Evolutionary conservation across 352 stramenopile genomes (phyloP).

Genomic region (Stramenopiles sp.): DNA sequence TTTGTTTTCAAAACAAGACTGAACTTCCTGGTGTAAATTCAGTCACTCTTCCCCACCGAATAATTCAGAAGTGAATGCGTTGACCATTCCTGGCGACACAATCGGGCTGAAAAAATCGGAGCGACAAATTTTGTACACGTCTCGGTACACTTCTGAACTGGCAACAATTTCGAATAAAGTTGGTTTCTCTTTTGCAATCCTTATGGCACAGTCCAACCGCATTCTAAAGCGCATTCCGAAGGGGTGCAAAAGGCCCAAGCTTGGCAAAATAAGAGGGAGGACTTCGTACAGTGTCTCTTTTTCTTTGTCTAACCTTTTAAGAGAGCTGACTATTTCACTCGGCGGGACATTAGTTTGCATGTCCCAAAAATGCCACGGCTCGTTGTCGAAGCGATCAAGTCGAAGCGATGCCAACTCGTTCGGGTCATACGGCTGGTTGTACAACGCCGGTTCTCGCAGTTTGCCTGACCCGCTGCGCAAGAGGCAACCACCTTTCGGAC

Average conservation of each 20-base stretch:
- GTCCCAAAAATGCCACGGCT: conserved; percentile 11
- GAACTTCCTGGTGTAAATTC: too few relatives aligned
- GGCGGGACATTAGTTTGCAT: background rate
- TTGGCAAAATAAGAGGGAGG: conserved; percentile 2
- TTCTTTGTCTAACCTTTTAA: background rate
- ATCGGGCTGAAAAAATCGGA: too few relatives aligned
- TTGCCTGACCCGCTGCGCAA: background rate
- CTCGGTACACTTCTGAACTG: too few relatives aligned
- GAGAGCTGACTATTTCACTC: background rate
- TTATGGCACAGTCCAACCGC: conserved; percentile 1
- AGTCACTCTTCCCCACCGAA: too few relatives aligned
- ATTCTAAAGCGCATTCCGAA: background rate
- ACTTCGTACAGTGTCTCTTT: background rate
- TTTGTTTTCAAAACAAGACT: too few relatives aligned
- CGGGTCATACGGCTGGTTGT: background rate
- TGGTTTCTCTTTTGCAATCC: background rate
- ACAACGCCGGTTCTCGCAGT: background rate
- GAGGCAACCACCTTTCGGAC: background rate
- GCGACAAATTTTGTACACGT: too few relatives aligned
- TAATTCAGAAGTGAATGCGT: too few relatives aligned
- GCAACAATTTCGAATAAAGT: too few relatives aligned
- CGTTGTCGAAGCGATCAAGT: background rate
- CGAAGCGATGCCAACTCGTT: background rate
- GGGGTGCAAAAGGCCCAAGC: background rate
- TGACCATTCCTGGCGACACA: too few relatives aligned